phyloP scores from a whole-genome alignment of 164 flowering plant genomes.

The Kalanchoe fedtschenkoi region DNA sequence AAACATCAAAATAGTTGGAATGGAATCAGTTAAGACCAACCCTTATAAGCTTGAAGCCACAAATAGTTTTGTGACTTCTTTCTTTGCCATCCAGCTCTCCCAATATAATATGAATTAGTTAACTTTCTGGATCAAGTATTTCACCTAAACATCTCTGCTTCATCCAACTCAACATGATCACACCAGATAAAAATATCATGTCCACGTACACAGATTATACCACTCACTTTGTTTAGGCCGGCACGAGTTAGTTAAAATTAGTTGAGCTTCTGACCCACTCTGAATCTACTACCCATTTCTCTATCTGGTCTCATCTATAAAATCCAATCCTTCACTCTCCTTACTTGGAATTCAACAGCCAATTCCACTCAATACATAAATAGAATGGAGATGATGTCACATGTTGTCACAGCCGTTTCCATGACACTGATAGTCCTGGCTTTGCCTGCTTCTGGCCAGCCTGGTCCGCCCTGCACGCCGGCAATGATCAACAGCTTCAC shows the following conservation, averaged over 20 bases:
- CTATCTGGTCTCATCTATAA: background rate
- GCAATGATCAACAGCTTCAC: background rate
- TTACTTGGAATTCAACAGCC: background rate
- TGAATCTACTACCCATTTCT: background rate
- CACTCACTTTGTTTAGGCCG: background rate
- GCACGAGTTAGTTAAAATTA: background rate
- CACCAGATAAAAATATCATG: background rate
- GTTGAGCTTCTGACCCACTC: background rate
- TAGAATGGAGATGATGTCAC: background rate
- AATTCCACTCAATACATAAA: background rate
- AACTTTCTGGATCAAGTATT: background rate
- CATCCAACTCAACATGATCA: background rate
- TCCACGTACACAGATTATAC: background rate
- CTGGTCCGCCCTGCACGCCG: slow-evolving; percentile 1
- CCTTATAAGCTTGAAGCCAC: background rate
- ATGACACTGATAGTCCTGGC: background rate
- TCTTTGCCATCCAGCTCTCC: background rate
- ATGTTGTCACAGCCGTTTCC: background rate
- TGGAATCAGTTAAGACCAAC: background rate
- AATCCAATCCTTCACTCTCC: background rate
- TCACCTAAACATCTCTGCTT: background rate
- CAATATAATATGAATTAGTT: background rate
- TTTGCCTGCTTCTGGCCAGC: slow-evolving; percentile 2
- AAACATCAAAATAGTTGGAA: background rate
- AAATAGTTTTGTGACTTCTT: background rate